phyloP scores from a whole-genome alignment of 2,329 filamentous ascomycete genomes.

The Hirsutella rhossiliensis region DNA sequence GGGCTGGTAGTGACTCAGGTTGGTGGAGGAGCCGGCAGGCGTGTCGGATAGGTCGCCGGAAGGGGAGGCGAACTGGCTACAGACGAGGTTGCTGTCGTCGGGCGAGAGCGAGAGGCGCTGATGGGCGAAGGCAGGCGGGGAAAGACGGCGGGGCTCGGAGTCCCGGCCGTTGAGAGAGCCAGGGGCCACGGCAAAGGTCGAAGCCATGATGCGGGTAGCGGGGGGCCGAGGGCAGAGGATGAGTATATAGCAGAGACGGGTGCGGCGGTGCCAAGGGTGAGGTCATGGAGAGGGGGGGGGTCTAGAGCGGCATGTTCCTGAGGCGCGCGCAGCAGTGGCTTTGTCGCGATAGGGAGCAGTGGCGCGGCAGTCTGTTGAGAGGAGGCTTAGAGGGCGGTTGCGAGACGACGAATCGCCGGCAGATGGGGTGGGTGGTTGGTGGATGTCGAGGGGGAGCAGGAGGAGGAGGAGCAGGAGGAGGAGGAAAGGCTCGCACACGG shows the following conservation, averaged over 20 bases:
- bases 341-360: too few relatives aligned
- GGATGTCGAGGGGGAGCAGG: neutral
- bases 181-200: constrained; percentile 27
- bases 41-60: constrained; percentile 25
- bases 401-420: too few relatives aligned
- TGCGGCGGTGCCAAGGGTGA: neutral
- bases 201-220: constrained; percentile 25
- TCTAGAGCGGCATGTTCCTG: neutral
- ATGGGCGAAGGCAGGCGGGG: constrained; percentile 11
- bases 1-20: constrained; percentile 33
- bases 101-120: constrained; percentile 16
- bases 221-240: neutral
- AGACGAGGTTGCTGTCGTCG: constrained; percentile 25
- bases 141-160: constrained; percentile 19
- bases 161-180: constrained; percentile 26
- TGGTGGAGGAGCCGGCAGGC: constrained; percentile 35
- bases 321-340: too few relatives aligned
- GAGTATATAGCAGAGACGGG: neutral
- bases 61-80: constrained; percentile 17
- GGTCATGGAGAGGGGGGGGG: neutral
- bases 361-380: too few relatives aligned
- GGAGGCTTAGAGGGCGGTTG: too few relatives aligned
- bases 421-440: too few relatives aligned
- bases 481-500: neutral
- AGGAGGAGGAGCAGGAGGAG: neutral